Conservation (phyloP, 495 filamentous ascomycete genomes). For the Letharia columbiana region DNA sequence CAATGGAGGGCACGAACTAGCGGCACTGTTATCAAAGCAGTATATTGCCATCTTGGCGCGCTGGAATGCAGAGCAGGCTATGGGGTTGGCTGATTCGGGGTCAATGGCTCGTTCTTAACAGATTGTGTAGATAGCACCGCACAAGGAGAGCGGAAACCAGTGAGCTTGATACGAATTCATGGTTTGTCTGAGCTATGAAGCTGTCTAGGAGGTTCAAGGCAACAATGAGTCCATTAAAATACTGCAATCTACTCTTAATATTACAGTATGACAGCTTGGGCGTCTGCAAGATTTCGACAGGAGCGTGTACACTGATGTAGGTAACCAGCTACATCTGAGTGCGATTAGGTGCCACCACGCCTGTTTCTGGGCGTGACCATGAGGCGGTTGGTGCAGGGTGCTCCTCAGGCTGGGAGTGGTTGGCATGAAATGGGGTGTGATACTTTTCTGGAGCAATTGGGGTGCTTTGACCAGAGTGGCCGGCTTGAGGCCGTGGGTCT, state of each 20-base stretch:
- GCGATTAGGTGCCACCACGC: background rate
- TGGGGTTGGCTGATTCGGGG: background rate
- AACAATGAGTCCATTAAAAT: conserved; percentile 1
- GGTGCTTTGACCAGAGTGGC: background rate
- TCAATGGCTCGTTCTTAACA: background rate
- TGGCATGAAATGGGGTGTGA: background rate
- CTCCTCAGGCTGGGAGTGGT: background rate
- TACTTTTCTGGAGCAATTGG: background rate
- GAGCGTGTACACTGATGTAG: background rate
- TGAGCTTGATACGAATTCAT: background rate
- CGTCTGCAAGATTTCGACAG: background rate
- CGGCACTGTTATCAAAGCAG: background rate
- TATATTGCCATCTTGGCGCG: background rate
- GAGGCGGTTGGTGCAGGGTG: background rate
- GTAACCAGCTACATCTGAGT: background rate
- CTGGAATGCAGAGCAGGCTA: background rate
- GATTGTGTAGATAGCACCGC: background rate
- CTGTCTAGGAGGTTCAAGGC: background rate
- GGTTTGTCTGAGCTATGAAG: background rate
- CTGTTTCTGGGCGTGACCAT: background rate
- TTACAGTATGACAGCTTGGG: conserved; percentile 4
- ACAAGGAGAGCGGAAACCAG: background rate
- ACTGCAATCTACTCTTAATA: background rate
- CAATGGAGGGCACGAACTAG: background rate
- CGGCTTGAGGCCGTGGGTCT: background rate